Percentiles rank a stretch among this genome's conserved stretches.
phyloP scores from a whole-genome alignment of 805 yeast genomes.

The Hanseniaspora lindneri region DNA sequence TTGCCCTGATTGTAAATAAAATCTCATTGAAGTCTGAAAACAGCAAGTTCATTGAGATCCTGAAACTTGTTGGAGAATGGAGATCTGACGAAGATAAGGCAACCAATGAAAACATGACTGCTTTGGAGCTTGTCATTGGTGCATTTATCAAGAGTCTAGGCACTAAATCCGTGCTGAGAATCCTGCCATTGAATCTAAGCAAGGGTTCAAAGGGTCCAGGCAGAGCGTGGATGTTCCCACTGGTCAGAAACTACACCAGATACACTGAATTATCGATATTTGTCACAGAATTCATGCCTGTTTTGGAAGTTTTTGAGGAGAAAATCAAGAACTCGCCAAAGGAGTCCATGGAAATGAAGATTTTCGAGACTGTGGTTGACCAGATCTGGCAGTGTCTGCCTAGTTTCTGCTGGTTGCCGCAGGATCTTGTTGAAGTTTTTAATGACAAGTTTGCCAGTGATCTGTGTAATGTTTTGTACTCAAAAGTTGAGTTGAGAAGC shows the following conservation, averaged over 20 bases:
- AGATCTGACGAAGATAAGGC: slow-evolving; percentile 59
- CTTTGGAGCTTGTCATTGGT: slow-evolving; percentile 69
- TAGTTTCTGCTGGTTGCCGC: slow-evolving; percentile 76
- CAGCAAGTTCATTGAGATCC: slow-evolving; percentile 44
- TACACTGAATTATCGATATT: slow-evolving; percentile 58
- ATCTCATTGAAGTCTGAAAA: slow-evolving; percentile 60
- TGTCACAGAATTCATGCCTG: slow-evolving; percentile 53
- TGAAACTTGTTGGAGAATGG: slow-evolving; percentile 73
- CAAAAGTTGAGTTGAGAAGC: slow-evolving; percentile 62
- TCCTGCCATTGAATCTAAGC: slow-evolving; percentile 66
- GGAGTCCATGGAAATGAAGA: slow-evolving; percentile 58
- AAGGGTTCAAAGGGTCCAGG: slow-evolving; percentile 42
- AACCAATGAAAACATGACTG: slow-evolving; percentile 46
- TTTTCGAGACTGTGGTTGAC: slow-evolving; percentile 73
- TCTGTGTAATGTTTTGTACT: slow-evolving; percentile 62
- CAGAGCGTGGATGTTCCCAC: slow-evolving; percentile 89
- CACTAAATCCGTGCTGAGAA: slow-evolving; percentile 65
- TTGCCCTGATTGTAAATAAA: slow-evolving; percentile 49
- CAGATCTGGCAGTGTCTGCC: slow-evolving; percentile 91
- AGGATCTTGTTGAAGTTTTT: slow-evolving; percentile 54
- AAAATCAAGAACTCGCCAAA: slow-evolving; percentile 37
- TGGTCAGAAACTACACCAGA: slow-evolving; percentile 74
- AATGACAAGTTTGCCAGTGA: slow-evolving; percentile 66
- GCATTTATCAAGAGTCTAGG: slow-evolving; percentile 73
- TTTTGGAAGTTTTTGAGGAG: slow-evolving; percentile 41